Conservation (phyloP, 257 asterid genomes). For the Solanum medicagineum region DNA sequence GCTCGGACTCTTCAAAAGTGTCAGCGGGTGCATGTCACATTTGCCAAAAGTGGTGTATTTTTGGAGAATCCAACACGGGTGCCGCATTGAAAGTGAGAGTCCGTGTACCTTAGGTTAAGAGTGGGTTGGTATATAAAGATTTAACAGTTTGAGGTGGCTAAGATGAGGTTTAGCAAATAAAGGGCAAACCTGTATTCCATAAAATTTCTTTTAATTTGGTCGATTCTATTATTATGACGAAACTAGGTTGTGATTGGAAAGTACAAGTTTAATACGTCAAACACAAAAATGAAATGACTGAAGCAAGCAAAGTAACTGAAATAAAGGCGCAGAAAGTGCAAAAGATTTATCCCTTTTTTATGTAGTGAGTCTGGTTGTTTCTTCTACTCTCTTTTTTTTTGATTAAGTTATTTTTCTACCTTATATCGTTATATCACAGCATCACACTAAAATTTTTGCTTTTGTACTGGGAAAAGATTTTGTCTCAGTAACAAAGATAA, state of each 20-base stretch:
- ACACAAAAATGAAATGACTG: neutral
- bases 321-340: neutral
- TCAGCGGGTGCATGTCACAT: too few relatives aligned
- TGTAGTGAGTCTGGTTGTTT: neutral
- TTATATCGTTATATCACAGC: neutral
- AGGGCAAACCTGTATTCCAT: neutral
- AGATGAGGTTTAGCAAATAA: neutral
- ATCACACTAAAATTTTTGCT: neutral
- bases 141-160: neutral
- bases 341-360: neutral
- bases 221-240: neutral
- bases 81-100: too few relatives aligned
- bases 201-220: neutral
- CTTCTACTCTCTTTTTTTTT: neutral
- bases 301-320: neutral
- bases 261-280: neutral
- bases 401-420: neutral
- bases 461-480: neutral
- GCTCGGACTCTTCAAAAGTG: too few relatives aligned
- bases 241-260: neutral
- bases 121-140: neutral
- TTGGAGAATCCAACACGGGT: too few relatives aligned
- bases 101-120: too few relatives aligned
- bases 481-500: neutral
- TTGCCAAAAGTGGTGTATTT: too few relatives aligned